Percentiles rank a stretch among this genome's conserved stretches.
Evolutionary conservation across 179 eudicot species (phyloP).

Genomic region (Gypsophila paniculata): DNA sequence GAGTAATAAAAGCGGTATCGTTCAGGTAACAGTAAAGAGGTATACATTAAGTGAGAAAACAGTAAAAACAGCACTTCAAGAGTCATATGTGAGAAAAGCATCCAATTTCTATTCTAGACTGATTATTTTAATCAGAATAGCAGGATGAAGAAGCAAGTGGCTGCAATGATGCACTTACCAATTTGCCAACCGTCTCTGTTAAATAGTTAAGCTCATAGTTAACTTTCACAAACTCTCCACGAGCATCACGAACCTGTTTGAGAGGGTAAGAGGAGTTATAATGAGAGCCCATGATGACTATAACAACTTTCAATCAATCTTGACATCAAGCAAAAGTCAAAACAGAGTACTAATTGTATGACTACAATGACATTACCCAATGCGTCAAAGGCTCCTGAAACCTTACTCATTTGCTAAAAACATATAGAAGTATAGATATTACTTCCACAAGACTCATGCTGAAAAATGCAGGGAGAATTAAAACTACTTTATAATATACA

Average conservation of each 20-base stretch:
- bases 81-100: neutral
- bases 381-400: neutral
- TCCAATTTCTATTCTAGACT: neutral
- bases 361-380: neutral
- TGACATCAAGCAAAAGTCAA: no score
- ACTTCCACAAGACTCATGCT: neutral
- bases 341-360: neutral
- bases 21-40: neutral
- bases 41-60: neutral
- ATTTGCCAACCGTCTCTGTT: slow-evolving; percentile 46
- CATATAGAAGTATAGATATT: neutral
- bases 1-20: neutral
- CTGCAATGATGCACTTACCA: slow-evolving; percentile 49
- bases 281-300: neutral
- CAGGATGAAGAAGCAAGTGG: slow-evolving; percentile 16
- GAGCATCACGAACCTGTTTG: slow-evolving; percentile 62
- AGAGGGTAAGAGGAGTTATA: slow-evolving; percentile 20
- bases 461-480: neutral
- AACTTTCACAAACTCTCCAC: slow-evolving; percentile 58
- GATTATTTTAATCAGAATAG: neutral
- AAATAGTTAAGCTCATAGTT: slow-evolving; percentile 50
- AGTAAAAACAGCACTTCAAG: neutral
- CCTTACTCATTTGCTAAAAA: neutral
- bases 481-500: neutral
- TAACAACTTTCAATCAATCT: neutral